These are phyloP conservation scores for Apiotrichum sp. DNA, from an alignment of 1,284 basidiomycete genomes.

Conservation along the genomic window DNA sequence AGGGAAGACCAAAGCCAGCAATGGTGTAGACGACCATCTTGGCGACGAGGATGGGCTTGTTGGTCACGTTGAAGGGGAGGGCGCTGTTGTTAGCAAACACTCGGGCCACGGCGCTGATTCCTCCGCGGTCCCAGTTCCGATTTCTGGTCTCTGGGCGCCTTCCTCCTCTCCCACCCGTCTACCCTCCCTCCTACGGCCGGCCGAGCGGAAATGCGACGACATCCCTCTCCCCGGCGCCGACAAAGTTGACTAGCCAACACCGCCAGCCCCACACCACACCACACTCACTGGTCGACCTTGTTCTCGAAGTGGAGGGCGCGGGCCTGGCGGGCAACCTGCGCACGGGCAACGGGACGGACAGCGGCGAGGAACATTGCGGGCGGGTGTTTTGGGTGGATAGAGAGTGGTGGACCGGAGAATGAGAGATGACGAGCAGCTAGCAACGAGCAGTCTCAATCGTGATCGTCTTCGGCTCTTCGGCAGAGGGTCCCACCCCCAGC, in stretches of 20 bases:
- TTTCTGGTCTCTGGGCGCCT: too few species aligned
- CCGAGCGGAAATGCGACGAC: background rate
- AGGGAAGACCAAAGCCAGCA: constrained; percentile 20
- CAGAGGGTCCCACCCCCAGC: too few species aligned
- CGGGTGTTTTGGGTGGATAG: background rate
- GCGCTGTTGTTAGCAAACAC: constrained; percentile 21
- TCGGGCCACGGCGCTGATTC: too few species aligned
- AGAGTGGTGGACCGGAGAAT: constrained; percentile 4
- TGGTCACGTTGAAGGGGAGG: constrained; percentile 35
- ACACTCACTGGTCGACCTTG: constrained; percentile 16
- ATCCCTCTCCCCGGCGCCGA: background rate
- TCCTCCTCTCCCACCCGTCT: too few species aligned
- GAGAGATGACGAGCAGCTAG: constrained; percentile 2
- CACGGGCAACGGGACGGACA: constrained; percentile 8
- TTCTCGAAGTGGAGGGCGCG: constrained; percentile 19
- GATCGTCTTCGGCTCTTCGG: too few species aligned
- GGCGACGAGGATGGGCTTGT: constrained; percentile 33
- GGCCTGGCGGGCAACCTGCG: constrained; percentile 10
- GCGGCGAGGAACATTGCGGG: constrained; percentile 14
- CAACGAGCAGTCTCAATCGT: too few species aligned
- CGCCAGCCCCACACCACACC: background rate
- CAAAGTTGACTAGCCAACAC: too few species aligned
- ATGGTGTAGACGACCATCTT: constrained; percentile 31
- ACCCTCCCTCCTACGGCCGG: too few species aligned
- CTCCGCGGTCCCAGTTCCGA: too few species aligned